A percentile compares a stretch with the other conserved stretches of the same genome.
phyloP scores from a whole-genome alignment of 148 eudicot genomes.

The Spergularia bocconei region DNA sequence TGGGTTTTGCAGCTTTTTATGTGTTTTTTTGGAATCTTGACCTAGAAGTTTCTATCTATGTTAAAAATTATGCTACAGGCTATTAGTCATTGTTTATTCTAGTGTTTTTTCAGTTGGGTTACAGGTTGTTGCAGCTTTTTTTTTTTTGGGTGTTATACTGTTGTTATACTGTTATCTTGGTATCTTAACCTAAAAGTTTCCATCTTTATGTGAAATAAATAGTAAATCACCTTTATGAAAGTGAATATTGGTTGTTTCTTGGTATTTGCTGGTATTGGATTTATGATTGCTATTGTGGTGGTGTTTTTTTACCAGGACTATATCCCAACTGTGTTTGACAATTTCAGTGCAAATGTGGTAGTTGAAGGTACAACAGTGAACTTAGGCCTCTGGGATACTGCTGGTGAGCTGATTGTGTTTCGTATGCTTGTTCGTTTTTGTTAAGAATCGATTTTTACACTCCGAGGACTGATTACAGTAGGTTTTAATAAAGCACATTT shows the following conservation, averaged over 20 bases:
- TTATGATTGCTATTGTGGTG: neutral
- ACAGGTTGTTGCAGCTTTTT: conserved; percentile 27
- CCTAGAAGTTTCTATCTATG: conserved; percentile 14
- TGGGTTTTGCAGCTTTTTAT: conserved; percentile 2
- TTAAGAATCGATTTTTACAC: neutral
- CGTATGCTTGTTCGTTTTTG: neutral
- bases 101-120: neutral
- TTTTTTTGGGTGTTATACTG: neutral
- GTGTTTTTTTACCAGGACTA: conserved; percentile 59
- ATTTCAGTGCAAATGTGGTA: conserved; percentile 98
- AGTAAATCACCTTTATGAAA: neutral
- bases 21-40: conserved; percentile 16
- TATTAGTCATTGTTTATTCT: neutral
- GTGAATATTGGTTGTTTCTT: neutral
- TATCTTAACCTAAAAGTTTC: conserved; percentile 25
- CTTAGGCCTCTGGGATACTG: conserved; percentile 98
- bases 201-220: conserved; percentile 14
- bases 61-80: neutral
- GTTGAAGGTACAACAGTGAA: conserved; percentile 94
- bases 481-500: neutral
- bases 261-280: neutral
- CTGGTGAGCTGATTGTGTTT: conserved; percentile 52
- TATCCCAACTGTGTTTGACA: conserved; percentile 95
- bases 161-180: neutral
- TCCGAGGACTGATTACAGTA: neutral